phyloP scores from a whole-genome alignment of 176 grass and related monocot genomes.

The Eleusine coracana region DNA sequence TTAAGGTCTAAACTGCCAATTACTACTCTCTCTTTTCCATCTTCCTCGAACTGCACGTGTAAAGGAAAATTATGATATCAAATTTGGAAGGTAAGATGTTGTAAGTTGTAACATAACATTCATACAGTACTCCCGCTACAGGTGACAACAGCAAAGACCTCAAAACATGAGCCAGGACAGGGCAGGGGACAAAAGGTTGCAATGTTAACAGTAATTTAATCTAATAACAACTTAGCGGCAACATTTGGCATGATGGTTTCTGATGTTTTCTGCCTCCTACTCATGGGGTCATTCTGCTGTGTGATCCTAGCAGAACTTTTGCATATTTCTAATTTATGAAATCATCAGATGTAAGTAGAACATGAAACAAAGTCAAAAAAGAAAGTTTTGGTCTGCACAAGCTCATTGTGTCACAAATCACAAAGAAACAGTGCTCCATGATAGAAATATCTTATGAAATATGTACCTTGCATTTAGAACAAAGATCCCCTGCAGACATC shows the following conservation, averaged over 20 bases:
- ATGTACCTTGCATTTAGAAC: conserved; percentile 79
- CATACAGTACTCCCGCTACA: background rate
- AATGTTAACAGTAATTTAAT: background rate
- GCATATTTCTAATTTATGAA: background rate
- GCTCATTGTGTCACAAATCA: background rate
- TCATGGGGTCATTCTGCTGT: too few relatives aligned
- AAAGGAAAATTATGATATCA: conserved; percentile 24
- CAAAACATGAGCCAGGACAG: background rate
- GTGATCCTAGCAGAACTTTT: background rate
- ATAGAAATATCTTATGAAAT: background rate
- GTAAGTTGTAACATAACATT: background rate
- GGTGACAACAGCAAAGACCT: background rate
- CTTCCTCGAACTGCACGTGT: conserved; percentile 65
- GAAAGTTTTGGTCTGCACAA: background rate
- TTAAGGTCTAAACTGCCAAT: conserved; percentile 88
- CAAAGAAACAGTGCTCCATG: background rate
- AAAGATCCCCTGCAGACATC: conserved; percentile 57
- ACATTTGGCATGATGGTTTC: background rate
- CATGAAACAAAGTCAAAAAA: background rate
- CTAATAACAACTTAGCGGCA: background rate
- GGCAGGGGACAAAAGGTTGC: background rate
- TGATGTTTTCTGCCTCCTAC: conserved; percentile 7
- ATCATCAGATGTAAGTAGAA: background rate
- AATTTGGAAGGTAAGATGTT: background rate
- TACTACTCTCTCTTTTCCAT: conserved; percentile 86